Base-by-base conservation (phyloP, 2,329 filamentous ascomycete genomes). In the Aspergillus fumigatiaffinis region DNA sequence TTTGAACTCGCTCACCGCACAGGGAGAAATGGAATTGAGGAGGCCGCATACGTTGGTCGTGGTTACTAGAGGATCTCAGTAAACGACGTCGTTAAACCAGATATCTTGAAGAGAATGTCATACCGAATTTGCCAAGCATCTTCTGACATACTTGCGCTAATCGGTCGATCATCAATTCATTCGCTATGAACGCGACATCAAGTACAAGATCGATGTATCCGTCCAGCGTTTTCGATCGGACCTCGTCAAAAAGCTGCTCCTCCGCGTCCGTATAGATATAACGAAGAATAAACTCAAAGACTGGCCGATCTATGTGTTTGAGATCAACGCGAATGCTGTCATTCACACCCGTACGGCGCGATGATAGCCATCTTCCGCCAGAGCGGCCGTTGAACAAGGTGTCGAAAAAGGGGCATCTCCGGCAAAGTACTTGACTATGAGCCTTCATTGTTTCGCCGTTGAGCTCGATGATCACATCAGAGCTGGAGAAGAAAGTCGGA, bases 141-240 rank as follows among this genome's bases (percentile, higher is more conserved):
- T 84, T 86, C 71, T 99, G 94, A 71, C 94, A 97, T 28, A 95
- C 86, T 71, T 96, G 90, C 4, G 91, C 91, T 4, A 99, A 78
- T 6, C 92, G 84, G 70, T 97, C 92, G 50, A 99, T 82, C 92
- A 99, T 97, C 56, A 99, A 78, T 73, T 99, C 93, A 69, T 99
- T 94, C 12, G 92, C 91, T 53, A 91, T 88, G 55, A 86, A 86
- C 83, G 97, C 88, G 48, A 97, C 90, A 65, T 96, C 92, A 76
- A 97, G 83, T 8, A 97, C 82, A n/a, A 94, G 79, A 65, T 97
- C 92, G 4, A 92, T 85, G 61, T 96, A 92, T 49, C 92, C 88
- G 63, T 97, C 92, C 5, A 96, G 75, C 59, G 87, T 87, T 17
- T 84, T 78, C 38, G 84, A 83, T 17, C 88, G 83, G 4, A 94